Evolutionary conservation across 2,329 filamentous ascomycete genomes (phyloP).

Genomic region (Fusarium metavorans): DNA sequence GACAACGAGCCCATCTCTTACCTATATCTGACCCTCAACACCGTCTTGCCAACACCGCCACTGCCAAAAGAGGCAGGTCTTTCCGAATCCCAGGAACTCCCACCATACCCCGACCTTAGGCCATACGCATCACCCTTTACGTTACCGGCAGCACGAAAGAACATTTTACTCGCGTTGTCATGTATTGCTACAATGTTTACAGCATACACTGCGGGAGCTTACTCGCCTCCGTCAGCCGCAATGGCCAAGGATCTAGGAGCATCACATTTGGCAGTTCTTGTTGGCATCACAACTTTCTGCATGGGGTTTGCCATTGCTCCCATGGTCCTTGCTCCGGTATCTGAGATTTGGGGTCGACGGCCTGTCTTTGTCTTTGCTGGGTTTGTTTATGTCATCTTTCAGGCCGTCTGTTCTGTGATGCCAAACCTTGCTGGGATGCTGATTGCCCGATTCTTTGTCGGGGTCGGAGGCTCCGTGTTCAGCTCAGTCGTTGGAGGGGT

Average conservation of each 20-base stretch:
- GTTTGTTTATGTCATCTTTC: constrained; percentile 76
- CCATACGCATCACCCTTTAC: constrained; percentile 77
- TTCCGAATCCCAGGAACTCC: constrained; percentile 54
- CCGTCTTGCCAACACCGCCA: constrained; percentile 49
- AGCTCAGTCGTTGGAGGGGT: constrained; percentile 94
- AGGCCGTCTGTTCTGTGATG: constrained; percentile 80
- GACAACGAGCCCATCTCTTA: constrained; percentile 50
- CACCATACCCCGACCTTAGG: constrained; percentile 72
- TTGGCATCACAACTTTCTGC: constrained; percentile 86
- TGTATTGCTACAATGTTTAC: constrained; percentile 82
- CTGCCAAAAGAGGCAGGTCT: constrained; percentile 25
- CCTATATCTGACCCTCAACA: constrained; percentile 57
- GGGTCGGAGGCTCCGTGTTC: constrained; percentile 82
- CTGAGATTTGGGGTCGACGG: constrained; percentile 87
- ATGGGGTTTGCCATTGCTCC: constrained; percentile 84
- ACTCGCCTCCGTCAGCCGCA: constrained; percentile 75
- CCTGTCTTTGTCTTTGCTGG: constrained; percentile 85
- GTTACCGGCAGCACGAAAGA: constrained; percentile 79
- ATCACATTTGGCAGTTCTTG: constrained; percentile 73
- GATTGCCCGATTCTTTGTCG: constrained; percentile 79
- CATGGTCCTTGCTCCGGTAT: constrained; percentile 89
- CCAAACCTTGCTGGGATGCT: constrained; percentile 79
- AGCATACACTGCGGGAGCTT: constrained; percentile 84
- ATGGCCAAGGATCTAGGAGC: constrained; percentile 76
- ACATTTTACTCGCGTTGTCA: constrained; percentile 76